Base-by-base conservation (phyloP, 805 yeast species). In the Candida ortonii region DNA sequence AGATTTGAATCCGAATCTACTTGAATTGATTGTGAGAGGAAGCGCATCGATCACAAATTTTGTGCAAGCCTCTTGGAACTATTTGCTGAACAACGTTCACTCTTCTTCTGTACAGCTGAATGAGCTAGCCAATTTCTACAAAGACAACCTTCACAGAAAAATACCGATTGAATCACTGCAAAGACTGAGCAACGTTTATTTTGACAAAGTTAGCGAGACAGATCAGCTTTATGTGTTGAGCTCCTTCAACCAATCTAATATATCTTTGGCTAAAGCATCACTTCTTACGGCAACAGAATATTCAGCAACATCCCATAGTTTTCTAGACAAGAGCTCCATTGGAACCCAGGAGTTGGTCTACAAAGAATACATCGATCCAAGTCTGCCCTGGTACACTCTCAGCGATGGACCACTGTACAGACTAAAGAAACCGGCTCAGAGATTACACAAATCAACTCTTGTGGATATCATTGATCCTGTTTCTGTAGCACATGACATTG, bases 61-160 rank as follows among this genome's bases (percentile, higher is more conserved):
- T 47, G 64, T 62, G 3, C 56, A 52, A 33, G 57, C 63, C 1
- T 49, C 58, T 5, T 58, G 64, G 61, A 57, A 53, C 28, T 47
- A 54, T 22, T 40, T 62, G 26, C 44, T 62, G 18, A 55, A 55
- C 33, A 43, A 48, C 14, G 44, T 53, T 6, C 45, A 50, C 9
- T 43, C 53, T 5, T 39, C 43, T 5, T 38, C 47, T 8, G 24
- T 58, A 17, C 45, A 53, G 25, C 28, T 60, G 21, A 36, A 38
- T 13, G 37, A 41, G 3, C 28, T 57, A 9, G 15, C 31, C 2
- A 17, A 26, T 4, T 45, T 58, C 22, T 57, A 46, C 34, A 25
- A 41, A 4, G 30, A 39, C 4, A 24, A 26, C 15, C 19, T 46
- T 10, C 44, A 44, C 14, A 41, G 52, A 22, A 29, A 36, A 5